Evolutionary conservation across 345 rosid species (phyloP), one percentile per base, ranked within the genome.

Genomic region (Turritis glabra): DNA sequence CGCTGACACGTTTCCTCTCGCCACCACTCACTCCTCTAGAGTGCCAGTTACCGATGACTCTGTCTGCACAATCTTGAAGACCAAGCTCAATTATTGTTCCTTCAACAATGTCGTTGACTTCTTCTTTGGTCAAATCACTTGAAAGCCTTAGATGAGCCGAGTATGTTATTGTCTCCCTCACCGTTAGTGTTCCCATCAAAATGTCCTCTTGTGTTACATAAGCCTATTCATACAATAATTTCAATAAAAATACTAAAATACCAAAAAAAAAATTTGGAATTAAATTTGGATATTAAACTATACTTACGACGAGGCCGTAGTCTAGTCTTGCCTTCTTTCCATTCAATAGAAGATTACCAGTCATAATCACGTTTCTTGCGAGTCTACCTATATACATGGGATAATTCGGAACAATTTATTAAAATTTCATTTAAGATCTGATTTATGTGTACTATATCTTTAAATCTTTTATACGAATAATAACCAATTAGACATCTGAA

Each of bases 11-110:
- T 80, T 94, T 94, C 67, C 96, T 77, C 71, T 94, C 98, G 9
- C 98, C 98, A 0, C 98, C 98, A 12, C 97, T 91, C 5, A 94
- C 75, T 32, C 98, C 98, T 3, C 98, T 87, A 35, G 88, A 74
- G 14, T 87, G 90, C 72, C 90, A 82, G 75, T 88, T 91, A 6
- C 98, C 98, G 44, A 94, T 87, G 4, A 88, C 85, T 15, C 94
- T 91, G 78, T 94, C 76, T 77, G 85, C 86, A 59, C 98, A 94
- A 78, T 91, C 89, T 19, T 82, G 81, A 29, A 94, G 80, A 17
- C 96, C 98, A 41, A 94, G 80, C 85, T 90, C 97, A 23, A 86
- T 61, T 1, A 94, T 84, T 56, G 86, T 91, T 15, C 86, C 82
- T 75, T 89, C 98, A 17, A 89, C 94, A 5, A 84, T 64, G 15